Conservation (phyloP, 1,284 basidiomycete genomes). For the Ustilago bromivora region DNA sequence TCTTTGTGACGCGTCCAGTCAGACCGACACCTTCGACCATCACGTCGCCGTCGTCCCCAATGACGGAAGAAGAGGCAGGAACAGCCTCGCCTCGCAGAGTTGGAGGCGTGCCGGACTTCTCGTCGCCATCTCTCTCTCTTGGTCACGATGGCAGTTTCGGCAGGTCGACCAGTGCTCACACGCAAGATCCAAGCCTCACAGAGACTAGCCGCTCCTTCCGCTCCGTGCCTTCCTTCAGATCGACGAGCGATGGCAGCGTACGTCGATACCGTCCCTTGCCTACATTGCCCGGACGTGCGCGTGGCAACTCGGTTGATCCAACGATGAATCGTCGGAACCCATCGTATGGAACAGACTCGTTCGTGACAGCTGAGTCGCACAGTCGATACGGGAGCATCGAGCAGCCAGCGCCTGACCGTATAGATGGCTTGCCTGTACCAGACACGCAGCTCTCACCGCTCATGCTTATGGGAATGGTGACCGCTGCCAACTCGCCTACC, state of each 20-base stretch:
- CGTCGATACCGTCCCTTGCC: slow-evolving; percentile 18
- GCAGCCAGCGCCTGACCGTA: neutral
- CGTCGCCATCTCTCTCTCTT: neutral
- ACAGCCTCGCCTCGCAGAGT: slow-evolving; percentile 11
- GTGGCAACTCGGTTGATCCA: slow-evolving; percentile 19
- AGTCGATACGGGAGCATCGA: slow-evolving; percentile 6
- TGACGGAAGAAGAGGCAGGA: slow-evolving; percentile 17
- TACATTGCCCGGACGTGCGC: neutral
- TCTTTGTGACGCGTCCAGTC: slow-evolving; percentile 3
- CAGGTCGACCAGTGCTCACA: neutral
- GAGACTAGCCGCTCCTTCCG: slow-evolving; percentile 20
- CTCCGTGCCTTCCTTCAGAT: slow-evolving; percentile 23
- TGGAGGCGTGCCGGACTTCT: slow-evolving; percentile 16
- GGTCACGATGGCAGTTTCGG: slow-evolving; percentile 4
- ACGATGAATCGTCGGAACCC: slow-evolving; percentile 8
- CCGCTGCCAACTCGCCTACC: slow-evolving; percentile 19
- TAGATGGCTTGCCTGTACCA: slow-evolving; percentile 18
- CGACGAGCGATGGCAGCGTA: slow-evolving; percentile 25
- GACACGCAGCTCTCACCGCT: slow-evolving; percentile 20
- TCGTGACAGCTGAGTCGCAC: slow-evolving; percentile 16
- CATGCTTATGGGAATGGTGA: slow-evolving; percentile 31
- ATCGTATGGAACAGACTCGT: slow-evolving; percentile 8
- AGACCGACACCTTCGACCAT: neutral
- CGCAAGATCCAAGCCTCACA: neutral
- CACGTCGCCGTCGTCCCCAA: slow-evolving; percentile 11